Evolutionary conservation across 169 alveolate genomes (phyloP).

Genomic region (Sarcocystis neurona): DNA sequence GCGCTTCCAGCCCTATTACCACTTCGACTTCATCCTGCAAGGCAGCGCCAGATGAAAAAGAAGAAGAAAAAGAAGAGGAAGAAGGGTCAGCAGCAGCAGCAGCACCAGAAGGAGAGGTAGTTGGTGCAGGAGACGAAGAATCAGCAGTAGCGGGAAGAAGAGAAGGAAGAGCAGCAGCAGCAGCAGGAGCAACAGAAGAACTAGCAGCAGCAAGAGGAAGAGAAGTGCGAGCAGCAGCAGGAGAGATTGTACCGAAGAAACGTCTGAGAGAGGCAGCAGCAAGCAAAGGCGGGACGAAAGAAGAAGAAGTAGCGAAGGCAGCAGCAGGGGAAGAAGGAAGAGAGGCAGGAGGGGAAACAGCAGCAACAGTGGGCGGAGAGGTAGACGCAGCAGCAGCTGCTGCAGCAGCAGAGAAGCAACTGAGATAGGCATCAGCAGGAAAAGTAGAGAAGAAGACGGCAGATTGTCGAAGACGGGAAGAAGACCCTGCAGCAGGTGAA

Average conservation of each 20-base stretch:
- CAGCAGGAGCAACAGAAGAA: background rate
- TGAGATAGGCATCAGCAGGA: background rate
- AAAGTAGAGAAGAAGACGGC: background rate
- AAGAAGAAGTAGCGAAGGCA: background rate
- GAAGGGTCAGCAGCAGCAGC: background rate
- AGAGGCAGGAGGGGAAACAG: background rate
- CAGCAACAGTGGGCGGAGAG: background rate
- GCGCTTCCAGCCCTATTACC: conserved; percentile 54
- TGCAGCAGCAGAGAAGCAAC: background rate
- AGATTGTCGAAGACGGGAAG: background rate
- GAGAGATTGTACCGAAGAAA: background rate
- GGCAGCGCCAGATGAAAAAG: background rate
- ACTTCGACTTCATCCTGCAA: background rate
- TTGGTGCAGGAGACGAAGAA: background rate
- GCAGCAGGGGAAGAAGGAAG: background rate
- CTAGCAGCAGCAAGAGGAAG: background rate
- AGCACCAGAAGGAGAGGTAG: background rate
- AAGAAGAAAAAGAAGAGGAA: background rate
- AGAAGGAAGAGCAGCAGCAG: background rate
- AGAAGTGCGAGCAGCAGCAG: background rate
- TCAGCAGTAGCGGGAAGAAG: background rate
- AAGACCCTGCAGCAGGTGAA: background rate
- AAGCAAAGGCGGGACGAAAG: background rate
- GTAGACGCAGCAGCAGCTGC: background rate
- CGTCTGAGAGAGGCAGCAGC: too few species aligned